Evolutionary conservation across 2,329 filamentous ascomycete species (phyloP), one percentile per base, ranked within the genome.

Genomic region (Beauveria pseudobassiana): DNA sequence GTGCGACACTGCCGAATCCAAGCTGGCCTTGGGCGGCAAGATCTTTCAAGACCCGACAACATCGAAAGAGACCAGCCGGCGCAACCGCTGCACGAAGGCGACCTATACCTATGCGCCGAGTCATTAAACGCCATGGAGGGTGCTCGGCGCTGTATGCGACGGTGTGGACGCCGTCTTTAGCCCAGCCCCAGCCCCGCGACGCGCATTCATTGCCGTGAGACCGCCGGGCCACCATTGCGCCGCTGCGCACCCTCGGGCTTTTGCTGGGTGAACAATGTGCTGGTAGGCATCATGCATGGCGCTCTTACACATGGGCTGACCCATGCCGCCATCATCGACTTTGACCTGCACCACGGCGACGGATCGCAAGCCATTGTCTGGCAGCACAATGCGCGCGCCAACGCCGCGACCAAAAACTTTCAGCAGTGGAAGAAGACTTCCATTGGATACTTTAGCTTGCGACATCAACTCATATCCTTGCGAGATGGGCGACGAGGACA

Each of bases 381-480:
- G 93, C 85, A 89, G 48, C 90, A 96, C 68, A 99, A 98, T 71
- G 80, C 84, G 53, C 87, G 89, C 64, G 85, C 88, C 46, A 65
- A 63, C 5, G 78, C 76, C 18, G 78, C 87, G 46, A 73, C 85
- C 7, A 92, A 89, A 73, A 93, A 90, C 69, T 85, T 87, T 1
- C 81, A 88, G 1, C 78, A 82, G 34, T 89, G 88, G 81, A 93
- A 93, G 76, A 95, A 90, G 77, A 87, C 88, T 0, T 87, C 89
- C 0, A 95, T 98, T 68, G 95, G 93, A 10, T 99, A 99, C 72
- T 98, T 96, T 74, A 97, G 93, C 72, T 74, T 99, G 49, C 95
- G 95, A 99, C 70, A 97, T 99, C 77, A 98, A 99, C 75, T 98
- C 93, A 0, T 99, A 96, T 70, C 95, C 96, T 0, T 99, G 95